A percentile compares a stretch with the other conserved stretches of the same genome.
These are phyloP conservation scores for Didymella segeticola DNA, from an alignment of 2,329 filamentous ascomycete genomes.

Conservation along the genomic window DNA sequence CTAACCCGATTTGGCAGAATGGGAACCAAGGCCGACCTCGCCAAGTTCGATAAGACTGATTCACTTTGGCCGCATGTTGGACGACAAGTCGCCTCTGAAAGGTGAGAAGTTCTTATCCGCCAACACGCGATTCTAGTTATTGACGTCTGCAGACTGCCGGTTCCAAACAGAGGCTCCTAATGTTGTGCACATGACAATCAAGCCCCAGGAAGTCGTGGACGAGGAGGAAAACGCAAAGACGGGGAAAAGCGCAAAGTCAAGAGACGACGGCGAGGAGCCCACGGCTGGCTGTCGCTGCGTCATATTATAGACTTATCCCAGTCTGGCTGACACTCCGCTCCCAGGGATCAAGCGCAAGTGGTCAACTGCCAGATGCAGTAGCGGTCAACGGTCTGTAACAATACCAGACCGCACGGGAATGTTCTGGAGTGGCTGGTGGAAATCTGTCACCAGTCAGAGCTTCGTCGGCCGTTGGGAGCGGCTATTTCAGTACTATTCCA, in stretches of 20 bases:
- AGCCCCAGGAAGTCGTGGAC: slow-evolving; percentile 81
- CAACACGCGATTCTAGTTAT: no score
- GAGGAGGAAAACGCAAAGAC: slow-evolving; percentile 79
- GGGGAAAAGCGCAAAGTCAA: slow-evolving; percentile 60
- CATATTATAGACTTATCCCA: slow-evolving; percentile 59
- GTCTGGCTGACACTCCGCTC: not conserved
- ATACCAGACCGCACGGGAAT: no score
- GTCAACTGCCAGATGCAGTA: not conserved
- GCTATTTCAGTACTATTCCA: no score
- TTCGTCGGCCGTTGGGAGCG: no score
- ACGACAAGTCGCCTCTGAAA: slow-evolving; percentile 84
- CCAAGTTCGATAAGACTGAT: slow-evolving; percentile 91
- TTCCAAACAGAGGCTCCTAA: slow-evolving; percentile 78
- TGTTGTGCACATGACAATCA: slow-evolving; percentile 93
- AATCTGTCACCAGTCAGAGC: no score
- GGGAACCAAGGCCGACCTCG: slow-evolving; percentile 85
- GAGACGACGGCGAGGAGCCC: slow-evolving; percentile 63
- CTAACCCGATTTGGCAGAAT: slow-evolving; percentile 61
- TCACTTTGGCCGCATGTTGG: slow-evolving; percentile 86
- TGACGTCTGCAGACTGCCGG: slow-evolving; percentile 71
- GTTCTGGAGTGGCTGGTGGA: no score
- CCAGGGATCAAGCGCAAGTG: not conserved
- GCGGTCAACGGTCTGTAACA: no score
- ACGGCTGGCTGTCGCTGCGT: slow-evolving; percentile 68
- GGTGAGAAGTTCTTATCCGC: slow-evolving; percentile 60